Evolutionary conservation across 805 yeast species (phyloP), one percentile per base, ranked within the genome.

Genomic region (Ogataea nakhonphanomensis): DNA sequence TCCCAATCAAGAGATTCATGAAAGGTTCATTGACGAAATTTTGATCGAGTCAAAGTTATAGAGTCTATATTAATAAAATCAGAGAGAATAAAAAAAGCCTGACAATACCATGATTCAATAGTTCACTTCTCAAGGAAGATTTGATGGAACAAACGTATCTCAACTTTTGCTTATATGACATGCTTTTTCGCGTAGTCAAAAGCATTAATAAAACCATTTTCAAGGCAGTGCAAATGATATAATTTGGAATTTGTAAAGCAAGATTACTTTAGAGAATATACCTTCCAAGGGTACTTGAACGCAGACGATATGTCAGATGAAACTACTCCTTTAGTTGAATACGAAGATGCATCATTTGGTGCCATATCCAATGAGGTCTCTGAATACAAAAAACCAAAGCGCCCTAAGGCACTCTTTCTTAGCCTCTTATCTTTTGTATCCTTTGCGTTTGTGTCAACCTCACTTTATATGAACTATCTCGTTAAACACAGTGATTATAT

Each of bases 1-100:
- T n/a, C 85, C 93, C 8, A 60, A 56, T 35, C 88, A 95, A 1
- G 51, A 59, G 25, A 50, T 55, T 13, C 47, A 57, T 5, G 39
- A 41, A 0, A 37, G 41, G 20, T 61, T 53, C 35, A 38, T 51
- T 22, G 64, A 62, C 35, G 46, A 49, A 2, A 51, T 46, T 9
- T 24, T 39, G 15, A 27, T 44, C 9, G 54, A 45, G 25, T 33
- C 55, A 7, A 56, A 56, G 37, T 27, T 55, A 37, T 56, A 52
- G 43, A 35, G 11, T 10, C 7, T 4, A 14, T 22, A 21, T 28
- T 21, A n/a, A 25, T 33, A 20, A 33, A 12, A 15, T 20, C 12
- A 24, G 25, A 30, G 7, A 9, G 14, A 30, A 30, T 9, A 17
- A 17, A 17, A 3, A 3, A 17, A 17, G 20, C 5, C 5, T 17